Percentiles rank a stretch among this genome's conserved stretches.
These are phyloP conservation scores for Tulasnella sp. DNA, from an alignment of 768 basidiomycete species.

Conservation along the genomic window DNA sequence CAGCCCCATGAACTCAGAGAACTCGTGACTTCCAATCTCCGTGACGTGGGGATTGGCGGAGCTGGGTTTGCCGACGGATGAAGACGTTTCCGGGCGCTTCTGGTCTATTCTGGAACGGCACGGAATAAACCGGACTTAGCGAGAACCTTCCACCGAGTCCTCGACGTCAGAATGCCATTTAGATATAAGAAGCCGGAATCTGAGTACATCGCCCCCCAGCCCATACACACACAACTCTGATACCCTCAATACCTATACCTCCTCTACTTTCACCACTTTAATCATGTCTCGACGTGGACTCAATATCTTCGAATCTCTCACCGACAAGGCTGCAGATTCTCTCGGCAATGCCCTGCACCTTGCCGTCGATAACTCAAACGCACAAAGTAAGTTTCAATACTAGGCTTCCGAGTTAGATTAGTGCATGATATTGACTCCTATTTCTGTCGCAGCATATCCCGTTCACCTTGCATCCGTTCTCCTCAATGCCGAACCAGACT, in stretches of 20 bases:
- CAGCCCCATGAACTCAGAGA: neutral
- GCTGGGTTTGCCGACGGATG: neutral
- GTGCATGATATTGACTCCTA: neutral
- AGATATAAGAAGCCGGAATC: too few relatives aligned
- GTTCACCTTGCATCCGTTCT: slow-evolving; percentile 76
- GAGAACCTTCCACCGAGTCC: neutral
- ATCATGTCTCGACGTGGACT: slow-evolving; percentile 15
- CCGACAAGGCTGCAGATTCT: slow-evolving; percentile 70
- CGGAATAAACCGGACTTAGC: neutral
- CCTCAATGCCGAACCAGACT: slow-evolving; percentile 50
- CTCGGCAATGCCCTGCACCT: slow-evolving; percentile 65
- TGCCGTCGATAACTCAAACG: slow-evolving; percentile 76
- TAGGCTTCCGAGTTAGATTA: neutral
- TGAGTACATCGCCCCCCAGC: neutral
- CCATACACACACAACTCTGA: neutral
- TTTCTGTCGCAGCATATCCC: slow-evolving; percentile 56
- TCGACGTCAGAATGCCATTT: too few relatives aligned
- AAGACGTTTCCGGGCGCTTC: neutral
- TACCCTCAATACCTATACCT: neutral
- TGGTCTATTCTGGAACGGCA: neutral
- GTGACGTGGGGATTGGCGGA: neutral
- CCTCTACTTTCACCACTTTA: neutral
- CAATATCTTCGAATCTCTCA: slow-evolving; percentile 61
- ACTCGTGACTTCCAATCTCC: neutral
- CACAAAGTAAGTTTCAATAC: slow-evolving; percentile 49